phyloP scores from a whole-genome alignment of 208 protist genomes.

The Balamuthia mandrillaris region DNA sequence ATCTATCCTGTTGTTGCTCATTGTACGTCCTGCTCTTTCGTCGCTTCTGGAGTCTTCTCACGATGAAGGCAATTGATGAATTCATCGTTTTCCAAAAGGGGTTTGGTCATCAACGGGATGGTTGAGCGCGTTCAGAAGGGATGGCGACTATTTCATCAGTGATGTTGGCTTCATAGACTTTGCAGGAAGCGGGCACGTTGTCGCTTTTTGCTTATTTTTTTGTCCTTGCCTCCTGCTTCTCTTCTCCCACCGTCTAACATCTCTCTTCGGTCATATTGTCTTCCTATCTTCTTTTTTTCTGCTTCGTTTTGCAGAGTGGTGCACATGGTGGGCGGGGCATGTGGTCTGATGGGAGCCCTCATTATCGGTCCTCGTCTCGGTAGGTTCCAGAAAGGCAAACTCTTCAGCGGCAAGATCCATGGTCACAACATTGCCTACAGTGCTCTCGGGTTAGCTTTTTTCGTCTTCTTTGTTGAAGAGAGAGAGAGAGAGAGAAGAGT shows the following conservation, averaged over 20 bases:
- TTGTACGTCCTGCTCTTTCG: background rate
- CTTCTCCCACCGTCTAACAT: background rate
- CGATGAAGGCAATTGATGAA: background rate
- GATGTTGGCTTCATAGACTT: slow-evolving; percentile 21
- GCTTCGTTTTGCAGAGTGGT: background rate
- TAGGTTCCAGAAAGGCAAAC: too few species aligned
- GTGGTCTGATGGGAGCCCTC: slow-evolving; percentile 4
- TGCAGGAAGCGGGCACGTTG: background rate
- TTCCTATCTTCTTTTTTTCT: background rate
- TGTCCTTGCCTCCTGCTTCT: background rate
- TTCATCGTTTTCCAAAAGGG: background rate
- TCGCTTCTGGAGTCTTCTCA: background rate
- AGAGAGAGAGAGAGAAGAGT: too few species aligned
- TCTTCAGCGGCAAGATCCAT: background rate
- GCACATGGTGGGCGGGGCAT: slow-evolving; percentile 24
- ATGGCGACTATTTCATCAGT: background rate
- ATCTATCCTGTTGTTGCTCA: slow-evolving; percentile 23
- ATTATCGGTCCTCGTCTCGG: background rate
- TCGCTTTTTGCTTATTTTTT: too few species aligned
- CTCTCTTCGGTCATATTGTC: background rate
- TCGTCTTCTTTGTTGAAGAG: background rate
- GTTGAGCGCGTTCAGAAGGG: background rate
- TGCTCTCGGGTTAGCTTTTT: background rate
- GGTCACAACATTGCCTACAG: slow-evolving; percentile 5
- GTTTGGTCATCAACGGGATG: slow-evolving; percentile 8